Percentiles rank a stretch among this genome's conserved stretches.
Evolutionary conservation across 805 yeast genomes (phyloP).

Genomic region (Candida krabiensis): DNA sequence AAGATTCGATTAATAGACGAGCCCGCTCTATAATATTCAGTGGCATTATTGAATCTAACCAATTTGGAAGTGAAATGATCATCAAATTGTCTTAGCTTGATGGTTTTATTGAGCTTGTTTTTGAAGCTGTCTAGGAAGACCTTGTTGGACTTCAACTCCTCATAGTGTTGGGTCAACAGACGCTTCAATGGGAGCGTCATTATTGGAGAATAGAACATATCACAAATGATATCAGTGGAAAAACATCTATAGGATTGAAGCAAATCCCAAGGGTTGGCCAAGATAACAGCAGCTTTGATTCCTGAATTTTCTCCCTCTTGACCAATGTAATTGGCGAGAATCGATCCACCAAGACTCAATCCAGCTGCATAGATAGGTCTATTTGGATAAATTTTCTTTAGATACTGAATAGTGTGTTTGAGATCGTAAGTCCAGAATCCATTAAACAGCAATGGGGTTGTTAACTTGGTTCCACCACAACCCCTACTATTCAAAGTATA

Average conservation of each 20-base stretch:
- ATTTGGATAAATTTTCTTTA: slow-evolving; percentile 53
- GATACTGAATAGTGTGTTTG: slow-evolving; percentile 50
- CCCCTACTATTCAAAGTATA: slow-evolving; percentile 76
- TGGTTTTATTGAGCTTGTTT: slow-evolving; percentile 17
- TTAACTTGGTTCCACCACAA: slow-evolving; percentile 66
- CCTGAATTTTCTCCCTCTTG: slow-evolving; percentile 51
- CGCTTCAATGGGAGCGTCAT: slow-evolving; percentile 49
- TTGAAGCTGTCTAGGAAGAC: slow-evolving; percentile 22
- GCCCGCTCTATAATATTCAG: slow-evolving; percentile 64
- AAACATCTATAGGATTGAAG: slow-evolving; percentile 46
- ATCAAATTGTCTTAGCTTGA: slow-evolving; percentile 58
- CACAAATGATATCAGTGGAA: slow-evolving; percentile 42
- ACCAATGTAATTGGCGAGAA: slow-evolving; percentile 71
- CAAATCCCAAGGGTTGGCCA: slow-evolving; percentile 78
- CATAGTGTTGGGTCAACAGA: slow-evolving; percentile 43
- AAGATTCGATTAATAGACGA: slow-evolving; percentile 55
- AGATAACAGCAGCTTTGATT: slow-evolving; percentile 55
- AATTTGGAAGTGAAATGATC: slow-evolving; percentile 59
- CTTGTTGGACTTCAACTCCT: slow-evolving; percentile 34
- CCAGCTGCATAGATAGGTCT: slow-evolving; percentile 73
- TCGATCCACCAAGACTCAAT: slow-evolving; percentile 75
- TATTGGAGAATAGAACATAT: slow-evolving; percentile 46
- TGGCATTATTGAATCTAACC: slow-evolving; percentile 63
- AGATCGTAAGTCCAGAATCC: slow-evolving; percentile 75
- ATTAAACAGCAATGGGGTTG: slow-evolving; percentile 68